phyloP scores from a whole-genome alignment of 257 asterid genomes.

The Forsythia viridissima region DNA sequence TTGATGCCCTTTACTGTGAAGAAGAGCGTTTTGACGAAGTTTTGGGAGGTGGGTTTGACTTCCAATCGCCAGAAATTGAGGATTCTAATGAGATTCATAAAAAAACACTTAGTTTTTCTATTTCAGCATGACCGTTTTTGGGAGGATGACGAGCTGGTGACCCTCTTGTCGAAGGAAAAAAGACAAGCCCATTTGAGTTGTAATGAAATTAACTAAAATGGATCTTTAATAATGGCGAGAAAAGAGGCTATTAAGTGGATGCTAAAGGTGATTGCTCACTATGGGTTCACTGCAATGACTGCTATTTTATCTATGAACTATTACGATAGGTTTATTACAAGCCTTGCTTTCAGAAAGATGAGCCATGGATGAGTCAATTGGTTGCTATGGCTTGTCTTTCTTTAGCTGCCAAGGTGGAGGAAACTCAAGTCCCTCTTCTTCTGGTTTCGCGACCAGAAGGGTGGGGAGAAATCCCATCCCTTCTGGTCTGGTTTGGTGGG shows the following conservation, averaged over 20 bases:
- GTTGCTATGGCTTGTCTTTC: conserved; percentile 91
- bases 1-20: conserved; percentile 76
- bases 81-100: conserved; percentile 30
- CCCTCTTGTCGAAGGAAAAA: conserved; percentile 62
- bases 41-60: conserved; percentile 32
- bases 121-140: conserved; percentile 68
- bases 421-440: conserved; percentile 80
- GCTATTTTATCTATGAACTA: conserved; percentile 69
- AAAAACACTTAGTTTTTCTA: conserved; percentile 38
- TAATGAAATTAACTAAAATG: conserved; percentile 38
- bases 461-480: too few species aligned
- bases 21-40: conserved; percentile 70
- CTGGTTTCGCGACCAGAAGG: conserved; percentile 23
- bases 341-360: conserved; percentile 70
- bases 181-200: conserved; percentile 29
- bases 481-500: too few species aligned
- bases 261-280: conserved; percentile 54
- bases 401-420: conserved; percentile 92
- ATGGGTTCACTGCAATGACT: conserved; percentile 62
- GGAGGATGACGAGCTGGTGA: conserved; percentile 78
- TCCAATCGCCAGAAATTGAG: conserved; percentile 29
- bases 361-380: conserved; percentile 95
- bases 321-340: conserved; percentile 63
- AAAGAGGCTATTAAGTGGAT: conserved; percentile 73
- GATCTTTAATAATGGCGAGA: conserved; percentile 44